A percentile compares a stretch with the other conserved stretches of the same genome.
These are phyloP conservation scores for Nemania sp. DNA, from an alignment of 2,329 filamentous ascomycete genomes.

Conservation along the genomic window DNA sequence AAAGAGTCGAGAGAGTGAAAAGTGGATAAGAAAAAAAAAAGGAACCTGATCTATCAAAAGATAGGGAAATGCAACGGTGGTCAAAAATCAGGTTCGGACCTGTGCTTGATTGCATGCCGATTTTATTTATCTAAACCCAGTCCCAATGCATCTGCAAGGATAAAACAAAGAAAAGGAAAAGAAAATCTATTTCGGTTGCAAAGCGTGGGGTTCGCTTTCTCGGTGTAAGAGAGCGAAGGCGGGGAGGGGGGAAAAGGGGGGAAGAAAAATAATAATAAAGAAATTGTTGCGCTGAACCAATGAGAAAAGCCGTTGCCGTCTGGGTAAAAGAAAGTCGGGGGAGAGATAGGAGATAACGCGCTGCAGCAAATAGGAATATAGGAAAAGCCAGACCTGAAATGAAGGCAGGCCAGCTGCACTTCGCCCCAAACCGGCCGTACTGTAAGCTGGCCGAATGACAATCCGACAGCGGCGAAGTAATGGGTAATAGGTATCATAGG, in stretches of 20 bases:
- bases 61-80: not conserved
- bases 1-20: not conserved
- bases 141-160: slow-evolving; percentile 6
- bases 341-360: not conserved
- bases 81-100: not conserved
- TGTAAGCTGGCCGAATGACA: not conserved
- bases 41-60: not conserved
- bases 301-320: not conserved
- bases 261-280: not conserved
- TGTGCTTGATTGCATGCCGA: not conserved
- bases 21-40: not conserved
- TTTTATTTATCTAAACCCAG: not conserved
- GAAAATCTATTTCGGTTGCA: slow-evolving; percentile 12
- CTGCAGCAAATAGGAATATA: slow-evolving; percentile 6
- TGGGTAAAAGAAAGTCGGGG: not conserved
- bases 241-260: not conserved
- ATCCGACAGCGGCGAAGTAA: not conserved
- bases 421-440: not conserved
- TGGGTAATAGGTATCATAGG: not conserved
- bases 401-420: not conserved
- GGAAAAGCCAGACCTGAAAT: not conserved
- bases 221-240: not conserved
- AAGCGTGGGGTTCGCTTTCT: not conserved
- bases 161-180: not conserved
- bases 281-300: not conserved